These are phyloP conservation scores for Mortierella sp. DNA, from an alignment of 371 early-diverging fungal genomes.

Conservation along the genomic window DNA sequence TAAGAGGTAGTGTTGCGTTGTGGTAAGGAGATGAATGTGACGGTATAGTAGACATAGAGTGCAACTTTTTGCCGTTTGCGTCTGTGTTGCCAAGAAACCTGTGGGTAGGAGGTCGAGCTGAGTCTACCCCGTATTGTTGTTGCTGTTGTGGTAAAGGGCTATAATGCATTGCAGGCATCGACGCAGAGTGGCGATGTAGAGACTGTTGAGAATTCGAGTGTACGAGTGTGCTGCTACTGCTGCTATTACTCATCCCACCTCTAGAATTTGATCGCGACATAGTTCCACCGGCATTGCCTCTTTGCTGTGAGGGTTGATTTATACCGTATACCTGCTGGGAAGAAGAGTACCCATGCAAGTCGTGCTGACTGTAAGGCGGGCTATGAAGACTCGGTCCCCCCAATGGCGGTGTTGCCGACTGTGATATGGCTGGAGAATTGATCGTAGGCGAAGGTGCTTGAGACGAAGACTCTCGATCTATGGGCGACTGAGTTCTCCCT, in stretches of 20 bases:
- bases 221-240: conserved; percentile 2
- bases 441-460: background rate
- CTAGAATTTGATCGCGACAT: conserved; percentile 12
- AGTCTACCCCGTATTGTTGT: background rate
- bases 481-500: background rate
- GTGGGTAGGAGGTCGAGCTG: conserved; percentile 1
- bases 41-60: background rate
- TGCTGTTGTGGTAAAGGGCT: conserved; percentile 6
- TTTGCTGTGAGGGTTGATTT: conserved; percentile 3
- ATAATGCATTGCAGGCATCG: conserved; percentile 16
- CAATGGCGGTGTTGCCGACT: conserved; percentile 4
- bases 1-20: background rate
- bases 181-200: conserved; percentile 22
- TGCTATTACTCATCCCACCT: conserved; percentile 11
- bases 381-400: background rate
- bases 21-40: background rate
- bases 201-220: conserved; percentile 13
- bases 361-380: conserved; percentile 9
- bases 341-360: background rate
- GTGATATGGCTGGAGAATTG: conserved; percentile 8
- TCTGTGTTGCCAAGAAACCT: conserved; percentile 1
- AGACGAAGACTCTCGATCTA: background rate
- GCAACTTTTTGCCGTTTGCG: background rate
- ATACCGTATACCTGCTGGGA: background rate
- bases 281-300: conserved; percentile 1